These are phyloP conservation scores for Amauroascus verrucosus DNA, from an alignment of 2,329 filamentous ascomycete species.

Conservation along the genomic window DNA sequence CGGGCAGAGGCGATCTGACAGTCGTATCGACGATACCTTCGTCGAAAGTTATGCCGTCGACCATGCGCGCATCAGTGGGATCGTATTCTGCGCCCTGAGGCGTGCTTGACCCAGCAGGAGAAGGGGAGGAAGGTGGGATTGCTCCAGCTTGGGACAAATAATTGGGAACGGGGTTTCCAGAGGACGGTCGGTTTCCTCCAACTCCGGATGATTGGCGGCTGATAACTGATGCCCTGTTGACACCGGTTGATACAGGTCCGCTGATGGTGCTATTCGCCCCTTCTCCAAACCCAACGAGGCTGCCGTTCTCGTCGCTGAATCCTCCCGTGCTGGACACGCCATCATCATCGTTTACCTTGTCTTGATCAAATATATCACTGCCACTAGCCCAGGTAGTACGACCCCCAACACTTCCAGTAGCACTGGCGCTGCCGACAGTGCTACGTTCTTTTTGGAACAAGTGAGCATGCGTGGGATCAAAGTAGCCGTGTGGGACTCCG, in stretches of 20 bases:
- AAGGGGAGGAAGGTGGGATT: conserved; percentile 25
- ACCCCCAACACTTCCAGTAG: conserved; percentile 61
- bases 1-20: conserved; percentile 46
- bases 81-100: conserved; percentile 21
- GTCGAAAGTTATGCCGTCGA: conserved; percentile 47
- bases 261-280: conserved; percentile 77
- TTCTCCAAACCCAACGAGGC: conserved; percentile 84
- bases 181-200: conserved; percentile 26
- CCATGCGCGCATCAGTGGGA: conserved; percentile 24
- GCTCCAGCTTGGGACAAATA: conserved; percentile 24
- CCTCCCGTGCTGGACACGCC: conserved; percentile 58
- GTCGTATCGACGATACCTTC: conserved; percentile 56
- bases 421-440: conserved; percentile 83
- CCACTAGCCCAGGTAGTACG: conserved; percentile 59
- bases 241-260: conserved; percentile 57
- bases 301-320: conserved; percentile 77
- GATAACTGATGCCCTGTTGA: conserved; percentile 27
- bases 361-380: conserved; percentile 51
- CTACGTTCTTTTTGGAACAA: conserved; percentile 62
- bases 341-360: conserved; percentile 59
- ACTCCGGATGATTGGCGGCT: conserved; percentile 29
- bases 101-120: conserved; percentile 29
- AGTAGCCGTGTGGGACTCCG: conserved; percentile 2
- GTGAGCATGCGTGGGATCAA: conserved; percentile 35
- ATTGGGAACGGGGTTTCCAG: conserved; percentile 17